These are phyloP conservation scores for Suillus luteus DNA, from an alignment of 768 basidiomycete species.

Conservation along the genomic window DNA sequence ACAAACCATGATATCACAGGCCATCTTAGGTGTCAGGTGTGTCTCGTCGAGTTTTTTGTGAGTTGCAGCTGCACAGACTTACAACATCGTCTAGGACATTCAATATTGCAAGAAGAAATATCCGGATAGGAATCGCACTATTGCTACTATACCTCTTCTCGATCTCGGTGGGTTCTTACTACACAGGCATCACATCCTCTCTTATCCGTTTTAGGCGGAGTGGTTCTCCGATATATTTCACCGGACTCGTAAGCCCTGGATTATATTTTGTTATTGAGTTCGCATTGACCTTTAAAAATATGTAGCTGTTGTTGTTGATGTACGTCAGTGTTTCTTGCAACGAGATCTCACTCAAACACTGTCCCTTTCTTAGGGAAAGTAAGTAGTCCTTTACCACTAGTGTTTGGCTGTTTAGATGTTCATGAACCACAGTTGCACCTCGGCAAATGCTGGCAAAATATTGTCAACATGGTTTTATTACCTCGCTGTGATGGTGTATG, in stretches of 20 bases:
- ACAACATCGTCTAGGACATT: conserved; percentile 44
- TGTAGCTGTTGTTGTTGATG: conserved; percentile 22
- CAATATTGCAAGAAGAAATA: conserved; percentile 55
- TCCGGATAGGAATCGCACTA: conserved; percentile 42
- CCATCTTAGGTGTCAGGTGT: conserved; percentile 65
- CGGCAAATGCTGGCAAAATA: conserved; percentile 33
- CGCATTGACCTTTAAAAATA: conserved; percentile 13
- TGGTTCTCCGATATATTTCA: conserved; percentile 57
- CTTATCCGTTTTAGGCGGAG: conserved; percentile 43
- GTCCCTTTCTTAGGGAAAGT: conserved; percentile 38
- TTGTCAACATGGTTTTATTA: conserved; percentile 60
- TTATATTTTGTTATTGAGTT: conserved; percentile 10
- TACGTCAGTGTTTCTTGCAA: conserved; percentile 20
- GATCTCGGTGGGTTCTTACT: conserved; percentile 41
- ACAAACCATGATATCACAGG: conserved; percentile 66
- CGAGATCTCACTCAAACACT: conserved; percentile 2
- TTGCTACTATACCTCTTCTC: conserved; percentile 41
- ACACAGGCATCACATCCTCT: conserved; percentile 1
- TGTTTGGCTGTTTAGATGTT: not conserved
- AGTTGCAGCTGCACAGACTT: not conserved
- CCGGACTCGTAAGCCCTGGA: conserved; percentile 47
- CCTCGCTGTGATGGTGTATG: conserved; percentile 57
- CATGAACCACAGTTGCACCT: conserved; percentile 47
- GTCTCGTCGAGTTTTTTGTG: not conserved
- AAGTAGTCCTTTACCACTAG: conserved; percentile 11